phyloP scores from a whole-genome alignment of 2,329 filamentous ascomycete genomes.

The Fusarium brevicatenulatum region DNA sequence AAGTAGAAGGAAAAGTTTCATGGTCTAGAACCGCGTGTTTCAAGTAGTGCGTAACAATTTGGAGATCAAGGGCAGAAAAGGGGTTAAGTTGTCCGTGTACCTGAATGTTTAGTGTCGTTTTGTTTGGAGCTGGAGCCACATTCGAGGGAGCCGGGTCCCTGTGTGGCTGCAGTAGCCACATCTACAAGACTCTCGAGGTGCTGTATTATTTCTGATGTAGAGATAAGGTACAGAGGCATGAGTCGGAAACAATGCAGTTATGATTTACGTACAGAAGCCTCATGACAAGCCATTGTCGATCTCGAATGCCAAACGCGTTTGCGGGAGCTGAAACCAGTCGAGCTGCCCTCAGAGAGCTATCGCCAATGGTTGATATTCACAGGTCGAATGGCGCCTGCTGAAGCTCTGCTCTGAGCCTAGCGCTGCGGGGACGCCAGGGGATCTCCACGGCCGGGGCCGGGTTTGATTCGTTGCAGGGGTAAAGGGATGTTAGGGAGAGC shows the following conservation, averaged over 20 bases:
- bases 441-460: conserved; percentile 31
- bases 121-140: conserved; percentile 30
- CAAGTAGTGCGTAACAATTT: conserved; percentile 5
- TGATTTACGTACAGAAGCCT: not conserved
- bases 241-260: not conserved
- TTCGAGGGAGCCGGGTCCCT: not conserved
- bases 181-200: not conserved
- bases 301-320: conserved; percentile 10
- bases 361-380: conserved; percentile 19
- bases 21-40: conserved; percentile 28
- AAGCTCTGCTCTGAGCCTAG: conserved; percentile 32
- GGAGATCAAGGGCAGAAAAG: conserved; percentile 29
- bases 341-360: conserved; percentile 15
- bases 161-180: conserved; percentile 16
- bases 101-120: conserved; percentile 22
- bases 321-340: conserved; percentile 23
- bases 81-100: conserved; percentile 18
- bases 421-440: conserved; percentile 31
- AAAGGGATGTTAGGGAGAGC: conserved; percentile 15
- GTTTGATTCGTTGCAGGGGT: conserved; percentile 37
- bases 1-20: not conserved
- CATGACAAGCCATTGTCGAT: not conserved
- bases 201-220: not conserved
- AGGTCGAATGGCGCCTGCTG: conserved; percentile 19
- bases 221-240: not conserved